phyloP scores from a whole-genome alignment of 805 yeast species.

The Wickerhamiella dianesei region DNA sequence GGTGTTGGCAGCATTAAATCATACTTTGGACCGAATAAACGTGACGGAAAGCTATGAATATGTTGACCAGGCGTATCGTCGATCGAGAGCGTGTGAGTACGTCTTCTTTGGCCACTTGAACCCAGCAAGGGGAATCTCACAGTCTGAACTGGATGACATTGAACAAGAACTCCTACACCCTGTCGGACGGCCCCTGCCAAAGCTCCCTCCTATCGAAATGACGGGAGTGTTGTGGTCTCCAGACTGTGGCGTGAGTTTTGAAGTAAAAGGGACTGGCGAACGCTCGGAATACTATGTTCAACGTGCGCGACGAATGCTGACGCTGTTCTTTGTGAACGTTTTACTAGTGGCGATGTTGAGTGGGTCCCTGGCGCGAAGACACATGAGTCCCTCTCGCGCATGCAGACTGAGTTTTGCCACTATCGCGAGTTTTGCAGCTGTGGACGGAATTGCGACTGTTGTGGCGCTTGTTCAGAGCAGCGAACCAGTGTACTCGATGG shows the following conservation, averaged over 20 bases:
- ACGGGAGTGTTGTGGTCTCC: conserved; percentile 67
- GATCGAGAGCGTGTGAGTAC: conserved; percentile 53
- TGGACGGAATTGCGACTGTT: conserved; percentile 59
- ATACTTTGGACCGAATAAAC: conserved; percentile 30
- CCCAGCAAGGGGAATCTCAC: conserved; percentile 38
- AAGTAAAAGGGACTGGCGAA: conserved; percentile 32
- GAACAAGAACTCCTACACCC: conserved; percentile 66
- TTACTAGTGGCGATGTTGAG: not conserved
- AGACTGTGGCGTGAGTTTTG: conserved; percentile 61
- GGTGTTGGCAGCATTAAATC: conserved; percentile 6
- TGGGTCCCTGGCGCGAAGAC: conserved; percentile 35
- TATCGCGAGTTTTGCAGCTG: conserved; percentile 40
- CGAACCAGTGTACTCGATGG: conserved; percentile 37
- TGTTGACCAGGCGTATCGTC: conserved; percentile 36
- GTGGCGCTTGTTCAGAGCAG: conserved; percentile 45
- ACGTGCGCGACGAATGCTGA: conserved; percentile 29
- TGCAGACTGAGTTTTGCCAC: conserved; percentile 61
- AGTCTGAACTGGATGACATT: conserved; percentile 41
- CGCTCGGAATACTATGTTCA: conserved; percentile 35
- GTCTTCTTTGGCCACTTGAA: conserved; percentile 54
- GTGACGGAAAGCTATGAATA: conserved; percentile 39
- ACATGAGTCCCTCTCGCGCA: conserved; percentile 68
- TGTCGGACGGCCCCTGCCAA: conserved; percentile 59
- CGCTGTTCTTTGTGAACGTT: conserved; percentile 28
- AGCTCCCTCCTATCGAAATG: conserved; percentile 43